Conservation (phyloP, 1,139 yeast genomes). For the Candida smagusa region DNA sequence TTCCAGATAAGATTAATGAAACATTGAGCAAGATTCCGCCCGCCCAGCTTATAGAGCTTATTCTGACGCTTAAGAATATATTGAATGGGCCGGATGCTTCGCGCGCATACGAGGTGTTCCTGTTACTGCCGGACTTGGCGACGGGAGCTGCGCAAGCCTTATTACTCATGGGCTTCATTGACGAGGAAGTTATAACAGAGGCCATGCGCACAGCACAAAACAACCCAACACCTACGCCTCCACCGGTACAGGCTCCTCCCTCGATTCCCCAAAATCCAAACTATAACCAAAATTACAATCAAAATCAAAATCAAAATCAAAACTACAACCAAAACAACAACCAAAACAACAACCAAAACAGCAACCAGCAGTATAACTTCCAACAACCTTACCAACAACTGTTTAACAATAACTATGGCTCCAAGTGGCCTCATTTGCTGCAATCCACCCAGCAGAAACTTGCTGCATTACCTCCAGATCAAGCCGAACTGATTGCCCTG, state of each 20-base stretch:
- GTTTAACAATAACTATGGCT: slow-evolving; percentile 1
- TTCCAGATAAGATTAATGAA: slow-evolving; percentile 50
- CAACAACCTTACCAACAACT: slow-evolving; percentile 8
- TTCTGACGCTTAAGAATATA: slow-evolving; percentile 59
- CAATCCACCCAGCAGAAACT: slow-evolving; percentile 47
- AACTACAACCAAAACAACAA: slow-evolving; percentile 9
- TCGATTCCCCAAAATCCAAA: slow-evolving; percentile 8
- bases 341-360: slow-evolving; percentile 8
- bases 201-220: slow-evolving; percentile 34
- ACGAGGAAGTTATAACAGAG: slow-evolving; percentile 56
- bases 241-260: slow-evolving; percentile 10
- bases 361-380: slow-evolving; percentile 9
- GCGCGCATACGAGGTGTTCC: slow-evolving; percentile 50
- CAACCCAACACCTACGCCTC: slow-evolving; percentile 19
- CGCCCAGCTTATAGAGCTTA: slow-evolving; percentile 60
- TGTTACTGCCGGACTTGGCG: slow-evolving; percentile 57
- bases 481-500: slow-evolving; percentile 64
- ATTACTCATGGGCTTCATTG: slow-evolving; percentile 72
- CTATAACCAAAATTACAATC: slow-evolving; percentile 7
- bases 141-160: slow-evolving; percentile 69
- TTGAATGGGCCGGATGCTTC: slow-evolving; percentile 48
- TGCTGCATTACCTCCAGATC: slow-evolving; percentile 46
- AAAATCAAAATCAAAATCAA: slow-evolving; percentile 5
- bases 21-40: slow-evolving; percentile 66
- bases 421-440: slow-evolving; percentile 51